Conservation (phyloP, 2,329 filamentous ascomycete species). For the Metarhizium sp. region DNA sequence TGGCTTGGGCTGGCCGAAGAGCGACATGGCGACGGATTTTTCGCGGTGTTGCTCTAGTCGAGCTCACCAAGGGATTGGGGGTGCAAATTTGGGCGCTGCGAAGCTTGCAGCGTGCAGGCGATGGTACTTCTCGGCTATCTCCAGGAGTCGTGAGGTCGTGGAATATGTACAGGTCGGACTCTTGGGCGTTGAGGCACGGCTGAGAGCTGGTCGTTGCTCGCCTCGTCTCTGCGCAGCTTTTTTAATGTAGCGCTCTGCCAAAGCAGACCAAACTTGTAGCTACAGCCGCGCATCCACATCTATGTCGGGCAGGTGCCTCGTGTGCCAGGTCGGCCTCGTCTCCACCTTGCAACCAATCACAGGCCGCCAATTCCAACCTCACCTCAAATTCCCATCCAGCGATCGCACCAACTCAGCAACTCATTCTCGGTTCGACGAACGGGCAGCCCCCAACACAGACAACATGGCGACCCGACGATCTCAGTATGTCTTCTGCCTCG, state of each 20-base stretch:
- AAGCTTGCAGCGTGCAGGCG: not conserved
- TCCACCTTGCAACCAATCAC: conserved; percentile 24
- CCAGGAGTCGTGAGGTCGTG: not conserved
- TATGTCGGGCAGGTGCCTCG: not conserved
- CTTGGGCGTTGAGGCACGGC: not conserved
- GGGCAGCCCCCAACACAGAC: conserved; percentile 18
- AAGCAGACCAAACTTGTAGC: conserved; percentile 3
- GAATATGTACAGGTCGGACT: not conserved
- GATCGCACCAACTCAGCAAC: conserved; percentile 13
- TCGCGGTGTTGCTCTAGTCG: conserved; percentile 1
- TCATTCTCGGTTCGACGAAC: conserved; percentile 16
- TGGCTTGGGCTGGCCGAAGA: conserved; percentile 32
- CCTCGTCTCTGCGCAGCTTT: not conserved
- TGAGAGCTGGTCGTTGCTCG: not conserved
- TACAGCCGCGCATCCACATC: not conserved
- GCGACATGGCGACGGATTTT: conserved; percentile 18
- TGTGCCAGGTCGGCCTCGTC: conserved; percentile 20
- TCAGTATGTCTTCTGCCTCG: conserved; percentile 23
- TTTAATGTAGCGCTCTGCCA: conserved; percentile 5
- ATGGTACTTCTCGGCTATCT: not conserved
- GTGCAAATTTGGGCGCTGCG: not conserved
- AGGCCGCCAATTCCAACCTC: conserved; percentile 29
- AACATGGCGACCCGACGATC: conserved; percentile 33
- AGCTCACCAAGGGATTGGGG: conserved; percentile 6
- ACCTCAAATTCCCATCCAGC: conserved; percentile 17